phyloP scores from a whole-genome alignment of 2,329 filamentous ascomycete genomes.

The Epichloe typhina region DNA sequence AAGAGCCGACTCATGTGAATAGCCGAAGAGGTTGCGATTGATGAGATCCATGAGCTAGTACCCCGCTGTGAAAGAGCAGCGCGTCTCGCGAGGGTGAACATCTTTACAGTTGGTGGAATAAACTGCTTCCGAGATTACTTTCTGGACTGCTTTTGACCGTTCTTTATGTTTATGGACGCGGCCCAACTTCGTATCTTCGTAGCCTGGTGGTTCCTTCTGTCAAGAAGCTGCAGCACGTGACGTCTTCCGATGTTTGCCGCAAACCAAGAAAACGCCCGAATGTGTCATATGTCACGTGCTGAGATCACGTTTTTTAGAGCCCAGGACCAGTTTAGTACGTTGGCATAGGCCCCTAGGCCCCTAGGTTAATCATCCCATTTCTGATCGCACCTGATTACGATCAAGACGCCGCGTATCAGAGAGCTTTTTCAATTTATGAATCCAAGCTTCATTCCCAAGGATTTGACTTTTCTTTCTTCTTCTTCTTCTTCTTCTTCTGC shows the following conservation, averaged over 20 bases:
- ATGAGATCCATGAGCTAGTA: neutral
- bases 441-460: neutral
- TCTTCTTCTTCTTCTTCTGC: too few relatives aligned
- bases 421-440: conserved; percentile 1
- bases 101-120: conserved; percentile 6
- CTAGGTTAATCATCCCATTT: neutral
- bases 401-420: conserved; percentile 20
- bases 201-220: too few relatives aligned
- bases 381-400: conserved; percentile 25
- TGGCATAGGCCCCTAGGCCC: neutral
- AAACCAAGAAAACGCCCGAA: too few relatives aligned
- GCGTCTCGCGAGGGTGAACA: conserved; percentile 20
- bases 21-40: neutral
- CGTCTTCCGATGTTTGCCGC: neutral
- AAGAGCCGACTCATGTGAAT: conserved; percentile 24
- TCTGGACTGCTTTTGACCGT: neutral
- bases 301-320: neutral
- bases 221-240: neutral
- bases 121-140: neutral
- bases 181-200: conserved; percentile 8
- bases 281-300: neutral
- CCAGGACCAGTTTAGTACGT: neutral
- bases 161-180: conserved; percentile 11
- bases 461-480: neutral
- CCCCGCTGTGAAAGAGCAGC: conserved; percentile 8